Base-by-base conservation (phyloP, 441 rosid species). In the Pelargonium fulgidum region DNA sequence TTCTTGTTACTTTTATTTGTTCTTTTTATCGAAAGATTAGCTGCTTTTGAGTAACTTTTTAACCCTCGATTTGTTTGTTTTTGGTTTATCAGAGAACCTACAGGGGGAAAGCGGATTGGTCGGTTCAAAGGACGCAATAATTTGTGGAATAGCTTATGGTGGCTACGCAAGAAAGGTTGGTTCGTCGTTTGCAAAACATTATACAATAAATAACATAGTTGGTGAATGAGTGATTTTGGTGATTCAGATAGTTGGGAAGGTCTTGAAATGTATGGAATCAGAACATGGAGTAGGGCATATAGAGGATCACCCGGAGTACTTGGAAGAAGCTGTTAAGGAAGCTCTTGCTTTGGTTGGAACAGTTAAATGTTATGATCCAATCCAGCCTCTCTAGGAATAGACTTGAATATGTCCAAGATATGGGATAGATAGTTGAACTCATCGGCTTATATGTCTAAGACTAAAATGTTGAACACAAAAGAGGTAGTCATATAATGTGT, bases 151-250 rank as follows among this genome's bases (percentile, higher is more conserved):
- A 69, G 91, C 89, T 39, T 87, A 79, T 8, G 91, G 91, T 44
- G 89, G 91, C 52, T 87, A 87, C 72, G 88, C 92, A 29, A 77
- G 86, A 62, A 84, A 87, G 88, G 92, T 82, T 48, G 39, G 78
- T 64, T 12, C 0, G 16, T 0, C 2, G 1, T 22, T 4, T 48
- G 11, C 52, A 45, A 10, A 10, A 12, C 52, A 10, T 1, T 10
- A 10, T 1, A 12, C 3, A 1, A 7, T 7, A 10, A 7, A 10
- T 45, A 45, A 7, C 52, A 7, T 45, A 7, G 52, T 10, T 12
- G 13, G 11, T 24, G 26, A 24, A 24, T 24, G 26, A 24, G 0
- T n/a, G 0, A 58, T 7, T 71, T 20, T 64, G 42, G 56, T 24
- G 26, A 24, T 24, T 24, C 79, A 85, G 91, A 80, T 87, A 10